phyloP scores from a whole-genome alignment of 208 protist species.

The Trypanosoma lewisi region DNA sequence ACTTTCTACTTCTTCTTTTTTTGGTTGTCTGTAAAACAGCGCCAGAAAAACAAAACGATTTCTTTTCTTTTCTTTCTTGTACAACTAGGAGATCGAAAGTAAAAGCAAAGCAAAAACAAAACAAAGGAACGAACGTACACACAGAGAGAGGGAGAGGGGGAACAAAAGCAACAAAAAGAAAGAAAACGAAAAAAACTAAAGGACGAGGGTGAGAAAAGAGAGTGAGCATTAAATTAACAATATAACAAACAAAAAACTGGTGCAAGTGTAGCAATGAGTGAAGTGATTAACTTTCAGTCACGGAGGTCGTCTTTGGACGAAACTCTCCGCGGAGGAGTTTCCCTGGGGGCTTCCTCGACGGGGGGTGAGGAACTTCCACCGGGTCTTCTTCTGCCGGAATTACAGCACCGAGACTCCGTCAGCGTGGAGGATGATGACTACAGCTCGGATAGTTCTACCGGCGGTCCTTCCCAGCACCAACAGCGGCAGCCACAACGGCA shows the following conservation, averaged over 20 bases:
- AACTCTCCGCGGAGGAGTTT: not conserved
- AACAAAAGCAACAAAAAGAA: not conserved
- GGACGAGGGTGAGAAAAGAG: too few species aligned
- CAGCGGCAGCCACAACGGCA: not conserved
- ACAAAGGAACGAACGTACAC: not conserved
- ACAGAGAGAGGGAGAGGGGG: not conserved
- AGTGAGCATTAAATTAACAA: too few species aligned
- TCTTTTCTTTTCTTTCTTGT: not conserved
- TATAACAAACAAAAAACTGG: too few species aligned
- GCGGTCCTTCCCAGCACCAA: constrained; percentile 7
- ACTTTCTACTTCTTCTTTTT: too few species aligned
- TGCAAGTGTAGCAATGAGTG: too few species aligned
- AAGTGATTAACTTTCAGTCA: not conserved
- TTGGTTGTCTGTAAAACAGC: too few species aligned
- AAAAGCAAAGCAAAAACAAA: not conserved
- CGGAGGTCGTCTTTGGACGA: not conserved
- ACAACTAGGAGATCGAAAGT: not conserved
- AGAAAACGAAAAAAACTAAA: too few species aligned
- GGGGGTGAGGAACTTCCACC: not conserved
- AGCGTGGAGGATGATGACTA: constrained; percentile 19
- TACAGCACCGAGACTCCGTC: not conserved
- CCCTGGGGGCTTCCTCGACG: not conserved
- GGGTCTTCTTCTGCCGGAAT: constrained; percentile 7
- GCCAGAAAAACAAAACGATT: not conserved
- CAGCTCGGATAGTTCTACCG: constrained; percentile 20